Evolutionary conservation across 2,329 filamentous ascomycete genomes (phyloP).

Genomic region (Botrytis squamosa): DNA sequence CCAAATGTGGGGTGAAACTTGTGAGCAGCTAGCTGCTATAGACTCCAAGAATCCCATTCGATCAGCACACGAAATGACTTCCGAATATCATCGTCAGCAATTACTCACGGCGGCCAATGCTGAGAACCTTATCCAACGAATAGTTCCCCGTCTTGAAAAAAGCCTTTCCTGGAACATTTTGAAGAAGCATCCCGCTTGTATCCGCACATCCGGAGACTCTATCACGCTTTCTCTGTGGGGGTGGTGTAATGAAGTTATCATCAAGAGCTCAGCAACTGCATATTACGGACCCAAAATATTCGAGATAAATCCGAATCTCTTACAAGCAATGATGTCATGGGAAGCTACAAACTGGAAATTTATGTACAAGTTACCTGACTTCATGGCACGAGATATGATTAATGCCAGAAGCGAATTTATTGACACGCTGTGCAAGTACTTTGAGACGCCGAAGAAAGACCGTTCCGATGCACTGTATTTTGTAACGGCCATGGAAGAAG

Average conservation of each 20-base stretch:
- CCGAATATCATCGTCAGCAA: neutral
- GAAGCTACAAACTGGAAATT: constrained; percentile 10
- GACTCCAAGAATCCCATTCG: no score
- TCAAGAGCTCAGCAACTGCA: neutral
- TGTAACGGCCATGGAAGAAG: neutral
- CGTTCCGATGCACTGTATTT: neutral
- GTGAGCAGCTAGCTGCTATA: neutral
- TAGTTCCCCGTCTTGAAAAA: neutral
- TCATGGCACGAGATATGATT: constrained; percentile 1
- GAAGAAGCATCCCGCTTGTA: neutral
- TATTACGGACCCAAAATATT: constrained; percentile 3
- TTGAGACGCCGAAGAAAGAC: neutral
- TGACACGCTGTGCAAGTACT: constrained; percentile 7
- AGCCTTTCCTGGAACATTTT: neutral
- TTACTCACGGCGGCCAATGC: neutral
- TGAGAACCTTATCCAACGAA: neutral
- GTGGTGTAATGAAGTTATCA: neutral
- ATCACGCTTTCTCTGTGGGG: constrained; percentile 4
- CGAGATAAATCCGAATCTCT: constrained; percentile 7
- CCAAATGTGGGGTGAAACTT: neutral
- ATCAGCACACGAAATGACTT: neutral
- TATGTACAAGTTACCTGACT: neutral
- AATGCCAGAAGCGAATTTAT: neutral
- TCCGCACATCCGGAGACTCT: neutral
- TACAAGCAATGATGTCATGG: neutral